A percentile compares a stretch with the other conserved stretches of the same genome.
These are phyloP conservation scores for Cylindrodendrum hubeiense DNA, from an alignment of 2,329 filamentous ascomycete species.

Conservation along the genomic window DNA sequence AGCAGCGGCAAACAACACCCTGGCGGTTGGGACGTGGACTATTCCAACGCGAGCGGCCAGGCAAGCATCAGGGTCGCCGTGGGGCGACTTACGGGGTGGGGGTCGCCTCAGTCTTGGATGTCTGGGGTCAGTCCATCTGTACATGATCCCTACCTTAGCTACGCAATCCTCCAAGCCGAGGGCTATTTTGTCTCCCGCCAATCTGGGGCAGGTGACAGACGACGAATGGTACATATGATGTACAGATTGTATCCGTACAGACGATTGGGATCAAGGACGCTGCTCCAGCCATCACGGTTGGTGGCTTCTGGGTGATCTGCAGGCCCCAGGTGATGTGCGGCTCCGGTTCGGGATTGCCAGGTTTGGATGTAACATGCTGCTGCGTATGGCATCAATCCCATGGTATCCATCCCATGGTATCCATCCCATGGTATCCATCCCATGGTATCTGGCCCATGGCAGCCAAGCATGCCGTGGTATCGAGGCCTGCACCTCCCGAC, in stretches of 20 bases:
- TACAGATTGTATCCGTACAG: background rate
- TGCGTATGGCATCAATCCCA: background rate
- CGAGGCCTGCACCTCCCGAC: background rate
- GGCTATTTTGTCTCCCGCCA: constrained; percentile 10
- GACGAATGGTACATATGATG: background rate
- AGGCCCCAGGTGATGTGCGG: constrained; percentile 21
- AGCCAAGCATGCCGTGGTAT: background rate
- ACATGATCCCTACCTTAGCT: constrained; percentile 8
- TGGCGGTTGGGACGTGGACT: background rate
- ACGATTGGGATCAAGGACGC: background rate
- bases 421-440: background rate
- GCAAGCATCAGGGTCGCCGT: constrained; percentile 16
- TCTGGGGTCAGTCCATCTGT: constrained; percentile 9
- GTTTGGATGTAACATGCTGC: constrained; percentile 18
- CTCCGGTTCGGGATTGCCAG: constrained; percentile 24
- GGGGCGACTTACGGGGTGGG: constrained; percentile 23
- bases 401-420: background rate
- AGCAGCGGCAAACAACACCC: background rate
- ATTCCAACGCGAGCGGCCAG: background rate
- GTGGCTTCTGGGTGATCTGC: constrained; percentile 24
- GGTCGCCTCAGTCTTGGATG: constrained; percentile 9
- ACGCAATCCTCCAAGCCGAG: background rate
- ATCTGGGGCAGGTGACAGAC: constrained; percentile 7
- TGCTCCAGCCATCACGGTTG: constrained; percentile 7
- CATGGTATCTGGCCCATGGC: background rate